Base-by-base conservation (phyloP, 1,139 yeast species). In the Arxiozyma telluris region DNA sequence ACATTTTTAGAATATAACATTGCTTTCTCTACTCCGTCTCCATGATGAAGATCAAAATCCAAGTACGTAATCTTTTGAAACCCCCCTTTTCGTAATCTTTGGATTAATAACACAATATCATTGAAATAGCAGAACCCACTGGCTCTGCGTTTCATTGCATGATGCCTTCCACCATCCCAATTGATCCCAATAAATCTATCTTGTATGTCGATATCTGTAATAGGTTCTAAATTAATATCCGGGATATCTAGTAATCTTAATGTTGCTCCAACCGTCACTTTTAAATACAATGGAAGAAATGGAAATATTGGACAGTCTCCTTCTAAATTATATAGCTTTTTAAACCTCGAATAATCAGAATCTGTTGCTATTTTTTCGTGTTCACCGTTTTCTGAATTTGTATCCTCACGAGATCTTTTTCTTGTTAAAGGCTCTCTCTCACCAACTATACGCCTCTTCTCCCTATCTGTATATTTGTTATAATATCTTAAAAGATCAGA, bases 141-240 rank as follows among this genome's bases (percentile, higher is more conserved):
- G 1, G 89, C 87, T 45, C 64, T 71, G 0, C 75, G 64, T 59
- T 77, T 78, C 44, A 70, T 72, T 7, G 84, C 83, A 66, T 86
- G 95, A 63, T 86, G 94, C 51, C 94, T 68, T 1, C 95, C 95
- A 1, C 94, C 95, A 61, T 81, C 80, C 91, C 91, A 86, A 62
- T 84, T 84, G 48, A 86, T 73, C 0, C 78, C 83, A 1, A 83
- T 71, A 5, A 68, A 62, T 25, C 61, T 59, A 42, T 53, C 55
- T 15, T 2, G 44, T 30, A 51, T 59, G 42, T 52, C 54, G 17
- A 25, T 30, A 4, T 15, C 58, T 45, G 50, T 53, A 4, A 38
- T 18, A 8, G 34, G 41, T 20, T 20, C 20, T 20, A 23, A 11
- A 2, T 39, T 20, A 22, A 50, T 1, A 65, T 55, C 5, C 74